Conservation (phyloP, 2,329 filamentous ascomycete genomes). For the Apiospora arundinis region DNA sequence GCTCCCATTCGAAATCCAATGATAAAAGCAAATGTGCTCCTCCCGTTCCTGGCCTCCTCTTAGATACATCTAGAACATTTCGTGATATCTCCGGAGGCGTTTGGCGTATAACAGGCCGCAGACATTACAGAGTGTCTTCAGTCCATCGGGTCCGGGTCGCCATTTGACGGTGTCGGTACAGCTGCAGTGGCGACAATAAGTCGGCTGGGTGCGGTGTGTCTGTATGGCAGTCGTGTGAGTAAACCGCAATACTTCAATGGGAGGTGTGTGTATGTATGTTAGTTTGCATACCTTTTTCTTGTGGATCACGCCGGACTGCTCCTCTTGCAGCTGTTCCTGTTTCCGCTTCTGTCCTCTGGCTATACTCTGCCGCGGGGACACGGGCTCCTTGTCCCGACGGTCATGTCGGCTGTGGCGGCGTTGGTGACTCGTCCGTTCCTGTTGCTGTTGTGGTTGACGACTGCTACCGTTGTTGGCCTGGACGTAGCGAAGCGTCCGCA, state of each 20-base stretch:
- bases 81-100: neutral
- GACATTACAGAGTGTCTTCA: conserved; percentile 11
- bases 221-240: neutral
- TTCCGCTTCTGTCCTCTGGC: neutral
- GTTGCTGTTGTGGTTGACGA: neutral
- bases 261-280: too few relatives aligned
- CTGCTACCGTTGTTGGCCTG: neutral
- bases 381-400: neutral
- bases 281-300: neutral
- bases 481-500: neutral
- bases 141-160: conserved; percentile 3
- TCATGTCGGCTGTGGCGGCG: neutral
- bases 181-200: neutral
- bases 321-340: neutral
- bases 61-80: neutral
- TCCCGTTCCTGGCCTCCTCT: too few relatives aligned
- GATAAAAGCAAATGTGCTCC: neutral
- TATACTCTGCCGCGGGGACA: neutral
- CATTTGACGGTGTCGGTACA: conserved; percentile 2
- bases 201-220: neutral
- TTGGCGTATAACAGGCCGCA: conserved; percentile 18
- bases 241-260: neutral
- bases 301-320: neutral
- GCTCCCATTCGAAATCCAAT: neutral
- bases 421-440: neutral